Base-by-base conservation (phyloP, 495 filamentous ascomycete species). In the Aspergillus nidulans region DNA sequence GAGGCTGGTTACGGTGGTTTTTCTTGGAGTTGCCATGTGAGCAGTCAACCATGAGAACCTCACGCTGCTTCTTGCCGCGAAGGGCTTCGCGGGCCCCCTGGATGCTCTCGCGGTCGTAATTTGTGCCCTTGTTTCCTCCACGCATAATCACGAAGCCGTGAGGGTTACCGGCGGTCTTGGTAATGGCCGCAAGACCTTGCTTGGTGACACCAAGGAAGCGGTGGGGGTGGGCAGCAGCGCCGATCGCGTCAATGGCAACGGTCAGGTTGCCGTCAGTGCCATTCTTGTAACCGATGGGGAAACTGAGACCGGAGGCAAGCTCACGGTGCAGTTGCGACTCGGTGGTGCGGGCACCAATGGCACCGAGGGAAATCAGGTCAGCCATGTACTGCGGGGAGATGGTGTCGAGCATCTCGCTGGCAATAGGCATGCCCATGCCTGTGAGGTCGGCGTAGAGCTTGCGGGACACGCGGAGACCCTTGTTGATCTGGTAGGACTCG, bases 141-240 rank as follows among this genome's bases (percentile, higher is more conserved):
- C 94, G 83, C 49, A 98, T 77, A 63, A 98, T 97, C 10, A 97
- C 90, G 63, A 98, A 98, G 57, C 95, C 92, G 66, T 98, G 89
- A 73, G 96, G 87, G 69, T 98, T 98, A 24, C 94, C 94, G 19
- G 75, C 80, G 3, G 94, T 98, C 62, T 89, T 82, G 32, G 92
- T 97, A 62, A 98, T 98, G 28, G 94, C 90, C 10, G 94, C 94
- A 53, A 97, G 78, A 28, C 94, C 94, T 70, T 96, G 91, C 79
- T 97, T 98, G n/a, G 95, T 98, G 39, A 98, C 95, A 70, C 92
- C 92, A 80, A 98, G 90, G 80, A 98, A 98, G 72, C 95, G 91
- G 74, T 98, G 94, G 62, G 88, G 88, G 56, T 91, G 84, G 26
- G 89, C 86, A 2, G 94, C 94, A 7, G 91, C 85, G 52, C 95